Evolutionary conservation across 1,284 basidiomycete species (phyloP), one percentile per base, ranked within the genome.

Genomic region (Irpex sp.): DNA sequence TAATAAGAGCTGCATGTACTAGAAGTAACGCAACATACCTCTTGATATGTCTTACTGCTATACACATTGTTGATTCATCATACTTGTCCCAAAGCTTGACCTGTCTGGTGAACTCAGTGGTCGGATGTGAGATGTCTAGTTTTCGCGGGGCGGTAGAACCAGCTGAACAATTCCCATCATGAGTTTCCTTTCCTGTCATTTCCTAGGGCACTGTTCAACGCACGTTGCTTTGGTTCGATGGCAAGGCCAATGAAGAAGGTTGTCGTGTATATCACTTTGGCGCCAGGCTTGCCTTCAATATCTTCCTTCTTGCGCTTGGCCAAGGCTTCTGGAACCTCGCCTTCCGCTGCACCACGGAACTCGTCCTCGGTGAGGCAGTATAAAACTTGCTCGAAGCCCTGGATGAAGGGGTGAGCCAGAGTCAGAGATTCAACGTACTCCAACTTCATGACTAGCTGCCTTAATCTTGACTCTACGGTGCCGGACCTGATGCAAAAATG

Each of bases 11-110:
- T 94, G 66, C 52, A 66, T 57, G 52, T 26, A 49, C 57, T 54
- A 55, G 58, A 73, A 51, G 71, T 63, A 64, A 63, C 61, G 36
- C 55, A 57, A 73, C 85, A 69, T 74, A 96, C 96, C 89, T 91
- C 82, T 90, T 98, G 72, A 98, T 95, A 74, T 98, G 92, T 60
- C 95, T 88, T 19, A 99, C 91, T 57, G 94, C 85, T 66, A 99
- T 94, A 26, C 95, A 94, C 97, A 99, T 99, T 58, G 87, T 89
- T 17, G 87, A 81, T 71, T 96, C 93, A 66, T 98, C 94, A 72
- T 92, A 99, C 75, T 93, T 92, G 72, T 98, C 97, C 96, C 97
- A 99, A 78, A 88, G 81, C 76, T 97, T 97, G 71, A 97, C 95
- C 62, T 93, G 85, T 71, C 96, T 93, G n/a, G 91, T 94, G 75